These are phyloP conservation scores for Groenewaldozyma auringiensis DNA, from an alignment of 1,139 yeast species.

Conservation along the genomic window DNA sequence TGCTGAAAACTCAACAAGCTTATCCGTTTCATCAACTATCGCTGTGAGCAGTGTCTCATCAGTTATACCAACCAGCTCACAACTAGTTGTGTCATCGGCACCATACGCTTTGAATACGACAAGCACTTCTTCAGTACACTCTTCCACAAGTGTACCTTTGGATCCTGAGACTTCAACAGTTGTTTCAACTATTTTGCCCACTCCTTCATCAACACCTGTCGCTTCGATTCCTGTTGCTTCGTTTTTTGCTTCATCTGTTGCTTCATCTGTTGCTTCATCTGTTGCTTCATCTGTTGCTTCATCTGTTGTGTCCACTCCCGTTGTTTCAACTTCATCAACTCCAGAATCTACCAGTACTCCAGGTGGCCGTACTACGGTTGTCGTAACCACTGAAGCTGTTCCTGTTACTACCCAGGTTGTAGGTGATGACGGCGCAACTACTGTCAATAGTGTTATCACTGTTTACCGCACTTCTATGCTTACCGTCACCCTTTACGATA, in stretches of 20 bases:
- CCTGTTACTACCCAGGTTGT: background rate
- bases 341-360: background rate
- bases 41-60: too few relatives aligned
- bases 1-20: too few relatives aligned
- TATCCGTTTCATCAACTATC: too few relatives aligned
- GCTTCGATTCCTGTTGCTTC: background rate
- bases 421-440: background rate
- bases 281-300: constrained; percentile 7
- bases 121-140: too few relatives aligned
- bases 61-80: too few relatives aligned
- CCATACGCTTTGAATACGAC: too few relatives aligned
- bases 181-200: too few relatives aligned
- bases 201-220: background rate
- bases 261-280: constrained; percentile 2
- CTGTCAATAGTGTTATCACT: background rate
- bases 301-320: constrained; percentile 9
- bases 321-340: constrained; percentile 2
- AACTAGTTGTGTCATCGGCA: too few relatives aligned
- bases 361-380: background rate
- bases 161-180: too few relatives aligned
- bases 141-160: too few relatives aligned
- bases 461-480: background rate
- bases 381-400: background rate
- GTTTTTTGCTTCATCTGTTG: background rate
- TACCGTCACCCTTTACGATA: constrained; percentile 8